Evolutionary conservation across 164 flowering plant species (phyloP).

Genomic region (Annona squamosa): DNA sequence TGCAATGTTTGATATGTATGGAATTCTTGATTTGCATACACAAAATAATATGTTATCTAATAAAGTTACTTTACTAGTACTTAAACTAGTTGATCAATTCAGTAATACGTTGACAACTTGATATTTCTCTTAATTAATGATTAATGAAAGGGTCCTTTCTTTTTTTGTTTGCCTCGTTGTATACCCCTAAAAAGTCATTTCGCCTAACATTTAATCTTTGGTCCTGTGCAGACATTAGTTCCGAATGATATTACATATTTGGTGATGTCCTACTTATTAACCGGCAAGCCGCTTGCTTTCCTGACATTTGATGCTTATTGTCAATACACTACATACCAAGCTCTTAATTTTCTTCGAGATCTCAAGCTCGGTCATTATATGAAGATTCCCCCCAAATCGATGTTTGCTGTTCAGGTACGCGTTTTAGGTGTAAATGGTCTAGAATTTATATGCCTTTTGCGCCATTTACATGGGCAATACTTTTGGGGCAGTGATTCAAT

Average conservation of each 20-base stretch:
- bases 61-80: too few species aligned
- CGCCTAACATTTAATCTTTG: not conserved
- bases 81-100: too few species aligned
- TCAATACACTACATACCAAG: constrained; percentile 21
- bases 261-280: constrained; percentile 19
- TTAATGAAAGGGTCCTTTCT: too few species aligned
- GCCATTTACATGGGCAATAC: not conserved
- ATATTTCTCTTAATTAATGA: too few species aligned
- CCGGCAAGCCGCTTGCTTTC: constrained; percentile 22
- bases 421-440: too few species aligned
- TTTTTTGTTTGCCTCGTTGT: too few species aligned
- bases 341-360: constrained; percentile 20
- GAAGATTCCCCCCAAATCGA: constrained; percentile 29
- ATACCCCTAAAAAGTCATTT: not conserved
- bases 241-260: constrained; percentile 1
- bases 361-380: constrained; percentile 32
- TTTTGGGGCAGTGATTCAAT: too few species aligned
- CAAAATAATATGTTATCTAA: too few species aligned
- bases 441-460: not conserved
- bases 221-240: not conserved
- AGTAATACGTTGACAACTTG: too few species aligned
- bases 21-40: too few species aligned
- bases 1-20: too few species aligned
- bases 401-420: constrained; percentile 19
- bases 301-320: constrained; percentile 21